Evolutionary conservation across 495 filamentous ascomycete species (phyloP).

Genomic region (Talaromyces adpressus): DNA sequence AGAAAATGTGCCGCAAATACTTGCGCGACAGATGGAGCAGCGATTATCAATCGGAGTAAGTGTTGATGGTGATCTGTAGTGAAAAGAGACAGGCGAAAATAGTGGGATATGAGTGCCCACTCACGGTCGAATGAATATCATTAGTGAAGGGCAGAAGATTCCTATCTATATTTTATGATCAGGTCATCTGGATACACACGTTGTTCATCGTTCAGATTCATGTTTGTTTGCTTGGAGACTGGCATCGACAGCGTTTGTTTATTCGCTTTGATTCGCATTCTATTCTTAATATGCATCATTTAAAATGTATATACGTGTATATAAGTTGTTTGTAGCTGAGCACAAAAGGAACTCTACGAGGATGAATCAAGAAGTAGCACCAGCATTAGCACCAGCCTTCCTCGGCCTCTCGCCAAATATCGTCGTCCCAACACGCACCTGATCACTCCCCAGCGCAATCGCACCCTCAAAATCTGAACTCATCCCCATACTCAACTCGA

Average conservation of each 20-base stretch:
- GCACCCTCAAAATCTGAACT: conserved; percentile 92
- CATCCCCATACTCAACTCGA: conserved; percentile 79
- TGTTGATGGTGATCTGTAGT: conserved; percentile 9
- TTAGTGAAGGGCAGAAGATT: not conserved
- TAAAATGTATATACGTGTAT: conserved; percentile 7
- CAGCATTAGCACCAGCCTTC: conserved; percentile 55
- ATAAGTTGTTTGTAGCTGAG: not conserved
- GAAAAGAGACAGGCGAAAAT: conserved; percentile 10
- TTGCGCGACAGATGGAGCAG: conserved; percentile 84
- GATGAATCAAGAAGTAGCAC: not conserved
- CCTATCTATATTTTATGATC: not conserved
- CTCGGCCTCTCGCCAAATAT: conserved; percentile 81
- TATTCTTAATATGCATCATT: conserved; percentile 14
- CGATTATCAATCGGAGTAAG: conserved; percentile 52
- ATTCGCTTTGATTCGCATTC: conserved; percentile 12
- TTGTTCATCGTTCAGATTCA: not conserved
- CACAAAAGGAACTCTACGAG: not conserved
- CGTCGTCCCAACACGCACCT: conserved; percentile 92
- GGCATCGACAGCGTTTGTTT: conserved; percentile 16
- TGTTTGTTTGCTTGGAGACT: conserved; percentile 2
- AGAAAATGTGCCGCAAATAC: conserved; percentile 70
- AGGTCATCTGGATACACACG: not conserved
- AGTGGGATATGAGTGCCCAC: not conserved
- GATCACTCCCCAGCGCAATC: conserved; percentile 71
- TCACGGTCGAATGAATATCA: not conserved